Evolutionary conservation across 352 stramenopile genomes (phyloP).

Genomic region (Phytophthora ohioensis): DNA sequence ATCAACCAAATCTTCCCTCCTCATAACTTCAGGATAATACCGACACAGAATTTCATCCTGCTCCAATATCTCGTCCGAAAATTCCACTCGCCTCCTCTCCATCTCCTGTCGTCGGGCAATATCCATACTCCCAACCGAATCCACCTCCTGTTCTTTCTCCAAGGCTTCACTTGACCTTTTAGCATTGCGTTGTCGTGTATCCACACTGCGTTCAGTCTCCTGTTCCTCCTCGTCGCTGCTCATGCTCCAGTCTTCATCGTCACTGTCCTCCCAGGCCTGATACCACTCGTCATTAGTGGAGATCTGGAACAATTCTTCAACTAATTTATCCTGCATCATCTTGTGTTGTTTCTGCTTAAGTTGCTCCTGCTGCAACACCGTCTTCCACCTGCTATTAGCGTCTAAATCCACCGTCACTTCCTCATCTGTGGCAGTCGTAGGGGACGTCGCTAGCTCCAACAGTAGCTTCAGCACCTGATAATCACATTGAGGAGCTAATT

Average conservation of each 20-base stretch:
- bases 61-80: constrained; percentile 24
- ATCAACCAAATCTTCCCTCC: constrained; percentile 8
- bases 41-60: constrained; percentile 52
- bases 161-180: constrained; percentile 31
- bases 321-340: constrained; percentile 45
- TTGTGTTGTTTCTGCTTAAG: constrained; percentile 25
- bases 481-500: constrained; percentile 47
- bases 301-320: constrained; percentile 69
- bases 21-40: constrained; percentile 47
- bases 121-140: background rate
- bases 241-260: constrained; percentile 49
- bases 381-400: constrained; percentile 24
- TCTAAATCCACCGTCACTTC: constrained; percentile 42
- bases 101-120: constrained; percentile 2
- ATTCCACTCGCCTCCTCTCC: constrained; percentile 14
- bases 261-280: constrained; percentile 59
- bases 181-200: constrained; percentile 12
- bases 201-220: background rate
- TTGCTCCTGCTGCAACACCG: constrained; percentile 30
- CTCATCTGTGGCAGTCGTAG: constrained; percentile 51
- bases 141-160: constrained; percentile 11
- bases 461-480: constrained; percentile 67
- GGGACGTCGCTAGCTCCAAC: constrained; percentile 60
- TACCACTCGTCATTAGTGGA: constrained; percentile 76
- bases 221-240: constrained; percentile 23